Conservation (phyloP, 495 filamentous ascomycete species). For the Xylaria cubensis region DNA sequence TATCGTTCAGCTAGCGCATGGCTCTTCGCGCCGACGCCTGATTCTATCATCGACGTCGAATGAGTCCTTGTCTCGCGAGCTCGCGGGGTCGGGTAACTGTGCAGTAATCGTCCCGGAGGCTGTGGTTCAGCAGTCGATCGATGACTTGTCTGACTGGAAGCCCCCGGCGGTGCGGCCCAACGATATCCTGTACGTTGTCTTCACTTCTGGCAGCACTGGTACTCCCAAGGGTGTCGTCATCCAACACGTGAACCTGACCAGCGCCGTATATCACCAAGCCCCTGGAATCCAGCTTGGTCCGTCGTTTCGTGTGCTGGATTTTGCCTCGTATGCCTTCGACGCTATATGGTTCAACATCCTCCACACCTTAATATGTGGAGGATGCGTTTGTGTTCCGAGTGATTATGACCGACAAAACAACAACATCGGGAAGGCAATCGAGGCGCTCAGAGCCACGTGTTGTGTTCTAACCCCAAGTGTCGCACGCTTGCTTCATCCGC, state of each 20-base stretch:
- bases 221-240: conserved; percentile 52
- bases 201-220: conserved; percentile 52
- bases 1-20: not conserved
- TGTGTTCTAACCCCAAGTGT: conserved; percentile 3
- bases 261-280: not conserved
- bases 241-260: conserved; percentile 30
- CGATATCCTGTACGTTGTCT: conserved; percentile 40
- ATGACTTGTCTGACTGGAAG: not conserved
- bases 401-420: conserved; percentile 37
- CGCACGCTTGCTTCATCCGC: not conserved
- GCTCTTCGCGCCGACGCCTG: not conserved
- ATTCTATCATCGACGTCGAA: not conserved
- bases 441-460: conserved; percentile 29
- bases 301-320: conserved; percentile 54
- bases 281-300: not conserved
- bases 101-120: not conserved
- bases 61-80: not conserved
- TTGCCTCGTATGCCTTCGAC: conserved; percentile 66
- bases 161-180: not conserved
- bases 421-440: conserved; percentile 28
- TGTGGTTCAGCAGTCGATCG: not conserved
- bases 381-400: conserved; percentile 67
- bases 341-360: conserved; percentile 61
- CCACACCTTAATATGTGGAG: conserved; percentile 64
- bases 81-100: not conserved